Percentiles rank a stretch among this genome's conserved stretches.
Conservation (phyloP, 345 rosid genomes). For the Aquilaria malaccensis region DNA sequence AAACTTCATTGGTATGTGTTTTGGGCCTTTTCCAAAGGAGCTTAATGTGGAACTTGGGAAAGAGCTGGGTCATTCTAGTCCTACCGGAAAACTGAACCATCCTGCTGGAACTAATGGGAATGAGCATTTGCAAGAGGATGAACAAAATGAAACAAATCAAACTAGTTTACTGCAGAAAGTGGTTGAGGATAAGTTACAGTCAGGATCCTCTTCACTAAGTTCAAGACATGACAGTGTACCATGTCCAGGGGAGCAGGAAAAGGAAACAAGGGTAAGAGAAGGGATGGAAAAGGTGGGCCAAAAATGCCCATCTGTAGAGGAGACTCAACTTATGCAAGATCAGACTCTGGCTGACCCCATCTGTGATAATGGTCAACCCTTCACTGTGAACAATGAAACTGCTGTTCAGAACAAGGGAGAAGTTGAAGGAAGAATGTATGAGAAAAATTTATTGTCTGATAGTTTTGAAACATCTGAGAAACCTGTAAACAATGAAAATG, state of each 20-base stretch:
- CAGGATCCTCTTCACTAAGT: neutral
- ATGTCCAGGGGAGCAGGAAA: constrained; percentile 5
- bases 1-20: constrained; percentile 20
- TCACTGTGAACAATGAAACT: constrained; percentile 6
- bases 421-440: constrained; percentile 2
- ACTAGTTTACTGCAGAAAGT: neutral
- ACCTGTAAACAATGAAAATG: constrained; percentile 7
- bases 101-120: constrained; percentile 9
- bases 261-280: constrained; percentile 16
- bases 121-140: constrained; percentile 11
- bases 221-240: constrained; percentile 1
- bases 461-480: constrained; percentile 9
- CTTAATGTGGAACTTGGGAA: constrained; percentile 10
- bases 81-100: constrained; percentile 10
- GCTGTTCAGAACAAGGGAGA: constrained; percentile 7
- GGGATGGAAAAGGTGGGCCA: constrained; percentile 11
- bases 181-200: neutral
- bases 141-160: constrained; percentile 9
- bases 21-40: constrained; percentile 13
- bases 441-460: constrained; percentile 5
- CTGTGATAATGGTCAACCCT: constrained; percentile 8
- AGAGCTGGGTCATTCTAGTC: constrained; percentile 10
- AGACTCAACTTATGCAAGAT: constrained; percentile 16
- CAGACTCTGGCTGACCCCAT: constrained; percentile 3
- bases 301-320: constrained; percentile 6